phyloP scores from a whole-genome alignment of 2,329 filamentous ascomycete species.

The Graphiopsis chlorocephala region DNA sequence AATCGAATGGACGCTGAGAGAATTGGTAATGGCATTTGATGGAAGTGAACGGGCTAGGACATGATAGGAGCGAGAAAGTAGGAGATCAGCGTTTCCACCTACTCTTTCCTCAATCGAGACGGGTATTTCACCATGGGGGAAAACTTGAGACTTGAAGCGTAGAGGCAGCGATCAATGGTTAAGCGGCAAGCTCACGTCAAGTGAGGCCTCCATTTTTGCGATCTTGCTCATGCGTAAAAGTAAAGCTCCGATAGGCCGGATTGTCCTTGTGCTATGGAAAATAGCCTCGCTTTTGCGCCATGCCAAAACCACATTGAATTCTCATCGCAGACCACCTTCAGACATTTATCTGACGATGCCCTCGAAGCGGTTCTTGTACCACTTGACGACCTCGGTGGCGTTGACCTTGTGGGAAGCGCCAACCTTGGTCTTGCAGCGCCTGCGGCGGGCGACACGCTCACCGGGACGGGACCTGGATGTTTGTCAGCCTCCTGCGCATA shows the following conservation, averaged over 20 bases:
- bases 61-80: conserved; percentile 7
- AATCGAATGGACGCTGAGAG: background rate
- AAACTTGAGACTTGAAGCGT: conserved; percentile 20
- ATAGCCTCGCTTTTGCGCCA: conserved; percentile 20
- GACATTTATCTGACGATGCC: conserved; percentile 92
- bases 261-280: conserved; percentile 29
- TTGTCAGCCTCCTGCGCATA: conserved; percentile 29
- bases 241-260: conserved; percentile 38
- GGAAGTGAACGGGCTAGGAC: conserved; percentile 2
- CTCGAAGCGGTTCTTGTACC: conserved; percentile 96
- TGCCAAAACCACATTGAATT: conserved; percentile 25
- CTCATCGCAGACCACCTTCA: conserved; percentile 23
- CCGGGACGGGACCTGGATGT: conserved; percentile 78
- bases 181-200: conserved; percentile 32
- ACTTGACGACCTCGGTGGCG: conserved; percentile 94
- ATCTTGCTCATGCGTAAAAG: conserved; percentile 35
- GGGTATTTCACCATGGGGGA: conserved; percentile 7
- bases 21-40: background rate
- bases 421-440: conserved; percentile 82
- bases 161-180: conserved; percentile 38
- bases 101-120: conserved; percentile 3
- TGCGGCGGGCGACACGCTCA: conserved; percentile 94
- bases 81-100: conserved; percentile 8
- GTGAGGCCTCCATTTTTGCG: conserved; percentile 36
- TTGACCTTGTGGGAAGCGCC: conserved; percentile 89